phyloP scores from a whole-genome alignment of 2,329 filamentous ascomycete species.

The Aspergillus sp. region DNA sequence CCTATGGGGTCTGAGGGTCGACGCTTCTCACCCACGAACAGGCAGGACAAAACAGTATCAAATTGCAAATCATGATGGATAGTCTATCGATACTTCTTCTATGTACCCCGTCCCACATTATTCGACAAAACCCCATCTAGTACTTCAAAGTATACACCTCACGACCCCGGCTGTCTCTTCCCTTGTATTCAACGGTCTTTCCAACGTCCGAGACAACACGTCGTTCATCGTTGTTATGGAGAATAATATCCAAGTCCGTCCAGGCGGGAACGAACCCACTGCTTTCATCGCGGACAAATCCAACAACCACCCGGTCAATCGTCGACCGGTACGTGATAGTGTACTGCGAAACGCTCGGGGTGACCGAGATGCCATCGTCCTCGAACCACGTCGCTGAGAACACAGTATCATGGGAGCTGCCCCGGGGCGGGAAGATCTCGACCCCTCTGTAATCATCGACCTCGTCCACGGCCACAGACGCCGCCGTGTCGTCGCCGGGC shows the following conservation, averaged over 20 bases:
- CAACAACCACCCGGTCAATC: conserved; percentile 44
- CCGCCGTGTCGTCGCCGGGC: conserved; percentile 50
- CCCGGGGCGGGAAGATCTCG: conserved; percentile 56
- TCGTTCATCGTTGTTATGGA: conserved; percentile 52
- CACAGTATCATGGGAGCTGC: conserved; percentile 37
- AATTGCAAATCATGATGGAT: too few species aligned
- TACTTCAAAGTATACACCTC: conserved; percentile 30
- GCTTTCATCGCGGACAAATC: conserved; percentile 38
- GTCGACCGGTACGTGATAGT: conserved; percentile 46
- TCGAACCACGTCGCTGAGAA: conserved; percentile 53
- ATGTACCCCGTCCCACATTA: too few species aligned
- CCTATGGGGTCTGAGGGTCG: too few species aligned
- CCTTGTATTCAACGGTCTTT: conserved; percentile 27
- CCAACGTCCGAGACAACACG: conserved; percentile 35
- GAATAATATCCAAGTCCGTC: conserved; percentile 49
- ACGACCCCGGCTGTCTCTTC: conserved; percentile 26
- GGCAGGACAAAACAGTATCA: neutral
- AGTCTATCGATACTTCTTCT: too few species aligned
- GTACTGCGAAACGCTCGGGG: conserved; percentile 43
- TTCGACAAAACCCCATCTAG: conserved; percentile 3
- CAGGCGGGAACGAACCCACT: conserved; percentile 50
- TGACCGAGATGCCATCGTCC: conserved; percentile 56
- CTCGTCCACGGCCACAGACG: conserved; percentile 38
- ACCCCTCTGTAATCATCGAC: conserved; percentile 57
- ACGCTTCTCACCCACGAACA: too few species aligned